Evolutionary conservation across 805 yeast genomes (phyloP).

Genomic region (Saccharomycopsis vini): DNA sequence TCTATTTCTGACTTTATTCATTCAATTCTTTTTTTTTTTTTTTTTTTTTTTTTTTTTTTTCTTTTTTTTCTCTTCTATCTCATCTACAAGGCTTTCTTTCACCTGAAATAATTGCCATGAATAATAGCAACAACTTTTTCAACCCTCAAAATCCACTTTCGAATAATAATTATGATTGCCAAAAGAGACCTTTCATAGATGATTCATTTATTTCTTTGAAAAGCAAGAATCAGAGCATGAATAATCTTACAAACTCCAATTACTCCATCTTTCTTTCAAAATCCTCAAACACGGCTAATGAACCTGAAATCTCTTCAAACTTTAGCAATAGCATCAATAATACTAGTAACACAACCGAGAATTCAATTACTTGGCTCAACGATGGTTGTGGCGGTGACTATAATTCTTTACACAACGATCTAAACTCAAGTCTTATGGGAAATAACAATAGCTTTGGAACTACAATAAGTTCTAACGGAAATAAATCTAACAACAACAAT

Average conservation of each 20-base stretch:
- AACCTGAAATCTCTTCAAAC: not conserved
- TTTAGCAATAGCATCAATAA: not conserved
- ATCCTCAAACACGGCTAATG: constrained; percentile 4
- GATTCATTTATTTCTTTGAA: constrained; percentile 10
- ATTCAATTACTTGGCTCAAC: not conserved
- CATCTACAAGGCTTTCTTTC: too few species aligned
- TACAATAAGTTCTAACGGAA: too few species aligned
- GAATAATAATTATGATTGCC: not conserved
- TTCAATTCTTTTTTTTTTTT: too few species aligned
- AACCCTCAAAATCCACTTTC: not conserved
- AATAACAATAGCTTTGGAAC: too few species aligned
- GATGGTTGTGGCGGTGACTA: too few species aligned
- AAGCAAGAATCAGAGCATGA: not conserved
- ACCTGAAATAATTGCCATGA: not conserved
- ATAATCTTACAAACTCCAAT: not conserved
- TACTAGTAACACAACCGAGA: not conserved
- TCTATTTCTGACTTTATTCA: too few species aligned
- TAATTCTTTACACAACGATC: too few species aligned
- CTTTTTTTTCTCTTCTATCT: too few species aligned
- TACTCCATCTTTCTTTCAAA: constrained; percentile 5
- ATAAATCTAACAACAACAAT: too few species aligned
- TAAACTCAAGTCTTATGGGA: too few species aligned
- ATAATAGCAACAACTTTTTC: constrained; percentile 1
- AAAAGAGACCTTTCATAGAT: constrained; percentile 7
- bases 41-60: too few species aligned